Evolutionary conservation across 2,329 filamentous ascomycete genomes (phyloP).

Genomic region (Colletotrichum truncatum): DNA sequence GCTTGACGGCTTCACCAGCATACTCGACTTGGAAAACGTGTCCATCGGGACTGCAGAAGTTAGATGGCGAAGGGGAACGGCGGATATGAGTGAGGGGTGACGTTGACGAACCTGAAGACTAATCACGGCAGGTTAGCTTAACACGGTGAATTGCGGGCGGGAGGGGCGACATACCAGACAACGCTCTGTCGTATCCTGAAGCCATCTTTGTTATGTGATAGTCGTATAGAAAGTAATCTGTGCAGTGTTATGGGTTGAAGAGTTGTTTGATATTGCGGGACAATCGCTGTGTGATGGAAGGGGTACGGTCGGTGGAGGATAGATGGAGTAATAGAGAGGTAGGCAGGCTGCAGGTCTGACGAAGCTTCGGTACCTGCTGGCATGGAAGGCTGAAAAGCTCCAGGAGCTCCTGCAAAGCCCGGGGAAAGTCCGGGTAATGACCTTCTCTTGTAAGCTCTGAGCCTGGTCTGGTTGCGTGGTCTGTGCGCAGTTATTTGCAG

Average conservation of each 20-base stretch:
- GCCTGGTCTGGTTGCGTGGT: neutral
- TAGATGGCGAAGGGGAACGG: slow-evolving; percentile 45
- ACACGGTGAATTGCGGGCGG: slow-evolving; percentile 38
- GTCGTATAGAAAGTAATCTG: slow-evolving; percentile 19
- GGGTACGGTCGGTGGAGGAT: slow-evolving; percentile 26
- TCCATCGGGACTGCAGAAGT: slow-evolving; percentile 86
- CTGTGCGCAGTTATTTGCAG: neutral
- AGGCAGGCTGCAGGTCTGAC: slow-evolving; percentile 41
- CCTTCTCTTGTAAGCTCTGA: neutral
- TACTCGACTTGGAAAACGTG: slow-evolving; percentile 99
- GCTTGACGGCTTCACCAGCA: slow-evolving; percentile 97
- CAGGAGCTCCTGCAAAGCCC: slow-evolving; percentile 27
- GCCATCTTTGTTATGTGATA: slow-evolving; percentile 64
- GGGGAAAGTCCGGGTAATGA: slow-evolving; percentile 30
- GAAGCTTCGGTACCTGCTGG: slow-evolving; percentile 37
- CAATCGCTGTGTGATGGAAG: slow-evolving; percentile 24
- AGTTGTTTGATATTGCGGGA: slow-evolving; percentile 13
- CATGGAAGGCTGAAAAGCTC: slow-evolving; percentile 33
- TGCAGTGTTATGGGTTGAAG: neutral
- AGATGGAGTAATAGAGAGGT: slow-evolving; percentile 24
- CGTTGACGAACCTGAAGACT: slow-evolving; percentile 82
- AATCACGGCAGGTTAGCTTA: slow-evolving; percentile 52
- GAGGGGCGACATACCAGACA: slow-evolving; percentile 79
- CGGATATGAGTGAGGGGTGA: slow-evolving; percentile 23
- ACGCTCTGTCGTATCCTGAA: slow-evolving; percentile 98